These are phyloP conservation scores for Protoeuglena noctilucae DNA, from an alignment of 139 green algal species.

Conservation along the genomic window DNA sequence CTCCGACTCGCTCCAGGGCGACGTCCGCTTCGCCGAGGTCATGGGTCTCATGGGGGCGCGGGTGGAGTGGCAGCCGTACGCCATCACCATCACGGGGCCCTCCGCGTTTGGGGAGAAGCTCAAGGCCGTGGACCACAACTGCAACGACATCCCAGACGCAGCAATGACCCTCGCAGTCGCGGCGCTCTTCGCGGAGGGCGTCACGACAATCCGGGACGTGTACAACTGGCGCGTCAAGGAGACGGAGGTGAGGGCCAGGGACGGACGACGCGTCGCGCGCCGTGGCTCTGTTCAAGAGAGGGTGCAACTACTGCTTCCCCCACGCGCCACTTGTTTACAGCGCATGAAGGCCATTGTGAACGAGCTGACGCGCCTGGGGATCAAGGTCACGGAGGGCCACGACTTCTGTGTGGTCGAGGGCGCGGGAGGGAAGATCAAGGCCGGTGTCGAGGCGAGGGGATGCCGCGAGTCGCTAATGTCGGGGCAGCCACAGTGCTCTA, in stretches of 20 bases:
- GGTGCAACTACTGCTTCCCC: too few relatives aligned
- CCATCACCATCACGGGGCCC: slow-evolving; percentile 78
- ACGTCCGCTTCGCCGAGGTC: slow-evolving; percentile 85
- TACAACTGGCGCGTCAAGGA: slow-evolving; percentile 98
- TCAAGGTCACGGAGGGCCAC: slow-evolving; percentile 62
- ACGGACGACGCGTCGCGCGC: too few relatives aligned
- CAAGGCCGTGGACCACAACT: slow-evolving; percentile 87
- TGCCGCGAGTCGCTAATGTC: too few relatives aligned
- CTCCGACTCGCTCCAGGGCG: slow-evolving; percentile 67
- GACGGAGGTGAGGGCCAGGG: too few relatives aligned
- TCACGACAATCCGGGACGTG: slow-evolving; percentile 87
- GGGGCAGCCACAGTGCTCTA: too few relatives aligned
- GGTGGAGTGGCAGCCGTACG: slow-evolving; percentile 77
- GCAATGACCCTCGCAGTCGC: slow-evolving; percentile 96
- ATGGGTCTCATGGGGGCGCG: slow-evolving; percentile 92
- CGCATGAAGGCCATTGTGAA: slow-evolving; percentile 94
- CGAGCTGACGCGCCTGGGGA: slow-evolving; percentile 80
- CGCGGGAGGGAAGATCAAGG: slow-evolving; percentile 11
- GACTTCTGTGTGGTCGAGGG: slow-evolving; percentile 93
- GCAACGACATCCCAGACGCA: slow-evolving; percentile 97
- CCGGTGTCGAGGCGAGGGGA: too few relatives aligned
- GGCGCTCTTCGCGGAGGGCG: slow-evolving; percentile 78
- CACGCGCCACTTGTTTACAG: too few relatives aligned
- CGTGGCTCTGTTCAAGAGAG: too few relatives aligned
- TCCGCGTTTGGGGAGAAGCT: slow-evolving; percentile 29